Conservation (phyloP, 2,329 filamentous ascomycete genomes). For the Ophiostoma fasciatum region DNA sequence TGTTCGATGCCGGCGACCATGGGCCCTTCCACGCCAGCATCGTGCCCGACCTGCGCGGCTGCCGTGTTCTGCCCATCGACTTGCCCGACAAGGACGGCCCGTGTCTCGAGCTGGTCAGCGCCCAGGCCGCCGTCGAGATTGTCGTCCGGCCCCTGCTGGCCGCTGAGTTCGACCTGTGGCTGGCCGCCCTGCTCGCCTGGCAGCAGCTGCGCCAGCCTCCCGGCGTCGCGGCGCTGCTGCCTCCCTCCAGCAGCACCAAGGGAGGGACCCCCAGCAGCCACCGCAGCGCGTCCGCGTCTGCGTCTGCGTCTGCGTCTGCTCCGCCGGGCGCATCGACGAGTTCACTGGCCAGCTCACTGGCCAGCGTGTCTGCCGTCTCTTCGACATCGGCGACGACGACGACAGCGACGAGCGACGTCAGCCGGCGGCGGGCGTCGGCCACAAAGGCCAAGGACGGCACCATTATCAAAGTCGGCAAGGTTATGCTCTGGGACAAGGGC, state of each 20-base stretch:
- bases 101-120: slow-evolving; percentile 40
- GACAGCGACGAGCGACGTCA: too few species aligned
- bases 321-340: too few species aligned
- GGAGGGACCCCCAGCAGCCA: slow-evolving; percentile 13
- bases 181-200: slow-evolving; percentile 69
- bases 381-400: too few species aligned
- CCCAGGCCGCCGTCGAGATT: slow-evolving; percentile 42
- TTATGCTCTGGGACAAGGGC: slow-evolving; percentile 82
- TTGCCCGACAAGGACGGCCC: slow-evolving; percentile 27
- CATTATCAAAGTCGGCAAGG: slow-evolving; percentile 90
- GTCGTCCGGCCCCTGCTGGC: slow-evolving; percentile 48
- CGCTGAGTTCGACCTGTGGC: slow-evolving; percentile 63
- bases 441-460: slow-evolving; percentile 47
- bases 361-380: too few species aligned
- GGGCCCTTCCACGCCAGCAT: slow-evolving; percentile 50
- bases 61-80: slow-evolving; percentile 47
- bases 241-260: too few species aligned
- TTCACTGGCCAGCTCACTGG: too few species aligned
- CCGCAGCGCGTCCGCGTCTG: slow-evolving; percentile 23
- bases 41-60: slow-evolving; percentile 61
- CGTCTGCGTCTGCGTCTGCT: slow-evolving; percentile 25
- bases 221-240: slow-evolving; percentile 13
- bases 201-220: slow-evolving; percentile 49
- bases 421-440: slow-evolving; percentile 25
- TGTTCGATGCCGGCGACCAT: slow-evolving; percentile 58